Evolutionary conservation across 1,139 yeast genomes (phyloP).

Genomic region (Geotrichum aggregatum): DNA sequence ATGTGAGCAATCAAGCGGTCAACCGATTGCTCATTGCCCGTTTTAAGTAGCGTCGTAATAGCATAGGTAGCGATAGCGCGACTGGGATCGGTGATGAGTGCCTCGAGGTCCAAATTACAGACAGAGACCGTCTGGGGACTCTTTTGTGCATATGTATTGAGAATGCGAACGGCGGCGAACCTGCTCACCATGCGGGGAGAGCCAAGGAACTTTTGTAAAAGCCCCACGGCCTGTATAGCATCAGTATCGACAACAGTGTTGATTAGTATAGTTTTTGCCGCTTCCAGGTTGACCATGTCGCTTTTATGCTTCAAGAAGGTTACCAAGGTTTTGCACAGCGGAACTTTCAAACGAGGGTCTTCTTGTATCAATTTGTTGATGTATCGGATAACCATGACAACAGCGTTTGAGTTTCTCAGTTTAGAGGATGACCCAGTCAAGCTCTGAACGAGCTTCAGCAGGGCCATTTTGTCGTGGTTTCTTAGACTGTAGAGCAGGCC

Average conservation of each 20-base stretch:
- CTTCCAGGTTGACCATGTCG: conserved; percentile 89
- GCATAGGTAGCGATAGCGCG: conserved; percentile 96
- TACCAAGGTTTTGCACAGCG: conserved; percentile 59
- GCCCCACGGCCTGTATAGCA: conserved; percentile 58
- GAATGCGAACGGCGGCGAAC: conserved; percentile 87
- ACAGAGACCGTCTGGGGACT: conserved; percentile 74
- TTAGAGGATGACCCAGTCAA: conserved; percentile 52
- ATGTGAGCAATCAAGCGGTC: conserved; percentile 85
- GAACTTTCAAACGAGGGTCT: conserved; percentile 43
- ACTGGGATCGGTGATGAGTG: conserved; percentile 79
- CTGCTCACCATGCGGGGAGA: conserved; percentile 88
- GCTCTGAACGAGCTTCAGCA: conserved; percentile 83
- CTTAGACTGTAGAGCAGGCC: conserved; percentile 85
- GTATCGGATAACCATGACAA: conserved; percentile 79
- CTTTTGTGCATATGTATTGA: conserved; percentile 76
- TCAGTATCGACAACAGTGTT: conserved; percentile 61
- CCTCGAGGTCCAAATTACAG: conserved; percentile 78
- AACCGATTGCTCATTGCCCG: conserved; percentile 88
- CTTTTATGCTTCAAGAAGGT: conserved; percentile 75
- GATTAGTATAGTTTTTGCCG: conserved; percentile 74
- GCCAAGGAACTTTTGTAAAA: conserved; percentile 71
- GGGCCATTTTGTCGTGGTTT: conserved; percentile 89
- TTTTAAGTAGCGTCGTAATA: conserved; percentile 88
- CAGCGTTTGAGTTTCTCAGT: conserved; percentile 51
- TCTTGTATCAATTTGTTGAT: conserved; percentile 69